These are phyloP conservation scores for Flueggea neowawraea DNA, from an alignment of 441 rosid species.

Conservation along the genomic window DNA sequence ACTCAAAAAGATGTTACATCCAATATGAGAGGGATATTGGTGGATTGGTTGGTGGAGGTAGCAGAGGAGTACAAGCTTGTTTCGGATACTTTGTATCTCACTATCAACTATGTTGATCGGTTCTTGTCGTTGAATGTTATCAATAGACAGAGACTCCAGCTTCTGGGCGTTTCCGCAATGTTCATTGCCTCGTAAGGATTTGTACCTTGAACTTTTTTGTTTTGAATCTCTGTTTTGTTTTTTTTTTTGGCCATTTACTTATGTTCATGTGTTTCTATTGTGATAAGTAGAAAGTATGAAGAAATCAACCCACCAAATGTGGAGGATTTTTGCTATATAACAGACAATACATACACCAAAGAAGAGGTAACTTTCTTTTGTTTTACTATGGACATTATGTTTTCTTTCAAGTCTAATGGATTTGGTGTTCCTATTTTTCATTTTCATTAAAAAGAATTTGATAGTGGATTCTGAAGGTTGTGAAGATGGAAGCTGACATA, in stretches of 20 bases:
- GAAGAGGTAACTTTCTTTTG: constrained; percentile 31
- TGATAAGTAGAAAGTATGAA: constrained; percentile 62
- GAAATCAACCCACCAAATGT: constrained; percentile 74
- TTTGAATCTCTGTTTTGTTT: background rate
- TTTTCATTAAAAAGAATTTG: background rate
- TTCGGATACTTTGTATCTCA: constrained; percentile 56
- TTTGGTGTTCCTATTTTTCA: background rate
- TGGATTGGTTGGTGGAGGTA: constrained; percentile 83
- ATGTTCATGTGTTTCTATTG: constrained; percentile 10
- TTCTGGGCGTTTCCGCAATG: constrained; percentile 84
- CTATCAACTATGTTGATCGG: constrained; percentile 52
- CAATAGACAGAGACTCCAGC: constrained; percentile 59
- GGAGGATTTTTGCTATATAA: constrained; percentile 70
- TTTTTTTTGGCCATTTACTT: constrained; percentile 7
- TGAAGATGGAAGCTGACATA: constrained; percentile 67
- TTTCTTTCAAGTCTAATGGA: background rate
- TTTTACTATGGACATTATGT: background rate
- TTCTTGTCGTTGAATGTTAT: constrained; percentile 46
- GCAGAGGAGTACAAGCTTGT: constrained; percentile 69
- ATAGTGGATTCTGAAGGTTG: constrained; percentile 33
- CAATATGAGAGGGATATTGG: constrained; percentile 64
- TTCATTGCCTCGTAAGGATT: constrained; percentile 76
- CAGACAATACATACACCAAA: constrained; percentile 71
- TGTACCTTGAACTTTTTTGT: background rate
- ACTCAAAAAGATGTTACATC: constrained; percentile 59